phyloP scores from a whole-genome alignment of 2,329 filamentous ascomycete species.

The Fusarium beomiforme region DNA sequence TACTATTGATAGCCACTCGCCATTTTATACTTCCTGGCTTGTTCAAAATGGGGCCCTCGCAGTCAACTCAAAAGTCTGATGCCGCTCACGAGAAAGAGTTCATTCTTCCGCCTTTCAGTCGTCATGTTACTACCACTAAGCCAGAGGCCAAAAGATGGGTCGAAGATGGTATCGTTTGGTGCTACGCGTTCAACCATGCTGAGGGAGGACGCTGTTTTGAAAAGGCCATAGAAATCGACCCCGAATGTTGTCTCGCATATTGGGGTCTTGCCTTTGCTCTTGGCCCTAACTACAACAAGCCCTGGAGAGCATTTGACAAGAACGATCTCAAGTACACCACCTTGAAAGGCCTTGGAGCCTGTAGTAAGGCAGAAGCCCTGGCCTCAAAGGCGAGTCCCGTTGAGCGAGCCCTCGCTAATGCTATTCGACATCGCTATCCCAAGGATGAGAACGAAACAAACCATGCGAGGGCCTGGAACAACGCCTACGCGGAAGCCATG shows the following conservation, averaged over 20 bases:
- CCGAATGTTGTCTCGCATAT: conserved; percentile 66
- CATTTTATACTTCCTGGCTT: not conserved
- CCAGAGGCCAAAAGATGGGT: conserved; percentile 69
- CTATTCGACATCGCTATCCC: conserved; percentile 71
- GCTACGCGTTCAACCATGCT: conserved; percentile 77
- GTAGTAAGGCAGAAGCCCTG: conserved; percentile 27
- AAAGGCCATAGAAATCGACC: conserved; percentile 62
- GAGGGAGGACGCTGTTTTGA: conserved; percentile 71
- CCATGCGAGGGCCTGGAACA: conserved; percentile 53
- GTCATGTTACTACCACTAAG: conserved; percentile 62
- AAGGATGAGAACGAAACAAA: conserved; percentile 51
- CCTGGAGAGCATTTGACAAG: conserved; percentile 60
- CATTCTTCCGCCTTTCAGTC: conserved; percentile 44
- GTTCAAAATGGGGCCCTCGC: conserved; percentile 22
- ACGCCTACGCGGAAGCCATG: conserved; percentile 46
- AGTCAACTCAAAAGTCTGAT: conserved; percentile 3
- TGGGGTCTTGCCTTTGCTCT: conserved; percentile 75
- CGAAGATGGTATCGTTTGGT: conserved; percentile 73
- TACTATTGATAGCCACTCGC: not conserved
- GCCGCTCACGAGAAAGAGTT: conserved; percentile 27
- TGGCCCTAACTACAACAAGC: conserved; percentile 79
- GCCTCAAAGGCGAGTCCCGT: conserved; percentile 38
- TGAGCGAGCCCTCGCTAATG: conserved; percentile 71
- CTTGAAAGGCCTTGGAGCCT: conserved; percentile 5
- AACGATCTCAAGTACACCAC: conserved; percentile 37